Evolutionary conservation across 345 rosid genomes (phyloP), one percentile per base, ranked within the genome.

Genomic region (Gossypium sturtianum): DNA sequence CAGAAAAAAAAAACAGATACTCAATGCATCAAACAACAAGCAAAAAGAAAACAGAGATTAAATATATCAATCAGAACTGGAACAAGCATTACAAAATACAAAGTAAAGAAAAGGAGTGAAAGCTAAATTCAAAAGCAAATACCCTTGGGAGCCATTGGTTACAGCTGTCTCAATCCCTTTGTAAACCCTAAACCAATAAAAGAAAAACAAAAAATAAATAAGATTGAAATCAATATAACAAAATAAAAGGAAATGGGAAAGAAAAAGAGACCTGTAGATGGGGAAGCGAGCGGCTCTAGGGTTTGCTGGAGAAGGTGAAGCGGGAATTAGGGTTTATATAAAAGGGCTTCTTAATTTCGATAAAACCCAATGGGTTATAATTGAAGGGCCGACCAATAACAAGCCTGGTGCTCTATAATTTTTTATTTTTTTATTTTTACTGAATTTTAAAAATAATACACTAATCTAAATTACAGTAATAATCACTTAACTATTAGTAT

Each of bases 261-360:
- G 2, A 45, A 19, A 20, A 16, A 38, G 2, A 53, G 15, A 82
- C 89, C 87, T 80, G 83, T 8, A 6, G 53, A n/a, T 64, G 48
- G 12, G 1, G 51, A 23, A 43, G 76, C 65, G 19, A 15, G 69
- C 77, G 66, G 82, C 70, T 34, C 70, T 81, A 77, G 84, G 86
- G 83, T 75, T 80, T 74, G 83, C 15, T 22, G 58, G 44, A 47
- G 48, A 17, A 29, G 7, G 2, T 3, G 23, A 2, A 56, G 44
- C 16, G 7, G 51, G 45, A 41, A 63, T 51, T 51, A 74, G 83
- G 86, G 82, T 75, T 83, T 85, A 77, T 73, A 77, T 65, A 34
- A 7, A 51, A 27, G 15, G 60, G n/a, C 11, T 1, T 2, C 23
- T 53, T 22, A 81, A 58, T 84, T 72, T 75, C 83, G 1, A 0